Evolutionary conservation across 352 stramenopile genomes (phyloP), one percentile per base, ranked within the genome.

Genomic region (Pythium grandisporangium): DNA sequence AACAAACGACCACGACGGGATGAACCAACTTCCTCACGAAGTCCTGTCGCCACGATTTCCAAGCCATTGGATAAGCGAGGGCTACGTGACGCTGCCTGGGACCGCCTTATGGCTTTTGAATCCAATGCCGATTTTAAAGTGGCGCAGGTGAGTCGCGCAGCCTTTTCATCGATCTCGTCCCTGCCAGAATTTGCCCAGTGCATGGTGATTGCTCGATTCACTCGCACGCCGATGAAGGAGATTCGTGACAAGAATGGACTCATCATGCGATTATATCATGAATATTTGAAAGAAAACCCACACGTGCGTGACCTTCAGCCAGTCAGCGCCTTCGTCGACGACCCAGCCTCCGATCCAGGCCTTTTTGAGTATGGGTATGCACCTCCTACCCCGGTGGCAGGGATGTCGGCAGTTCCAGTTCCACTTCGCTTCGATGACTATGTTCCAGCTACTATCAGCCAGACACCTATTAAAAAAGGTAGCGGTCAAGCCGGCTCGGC

Each of bases 171-270:
- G 1, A 63, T 92, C 35, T 62, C 68, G 13, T 43, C 61, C 3
- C 73, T 89, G 37, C 78, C 78, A 1, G 75, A 87, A 36, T 92
- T 88, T 37, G 73, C 75, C 20, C 78, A 92, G 52, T 68, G 83
- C 22, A 46, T 62, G 17, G 78, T 92, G 34, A 64, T 88, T 16
- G 62, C 75, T 3, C 70, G 73, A 2, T 92, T 92, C 44, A 62
- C 64, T 6, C 69, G 73, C 14, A 79, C 67, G 12, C 58, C 64
- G 2, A 74, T 87, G 58, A 53, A 61, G 29, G 67, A 72, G 3
- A 48, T 87, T 22, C 71, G 72, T 4, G 72, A 88, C 52, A 92
- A 92, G 61, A 88, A 92, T 37, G 69, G 67, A 2, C 61, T 85
- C 32, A 57, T 92, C 25, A 74, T 82, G 64, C 66, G 69, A n/a